A percentile compares a stretch with the other conserved stretches of the same genome.
These are phyloP conservation scores for Linaria vulgaris DNA, from an alignment of 257 asterid genomes.

Conservation along the genomic window DNA sequence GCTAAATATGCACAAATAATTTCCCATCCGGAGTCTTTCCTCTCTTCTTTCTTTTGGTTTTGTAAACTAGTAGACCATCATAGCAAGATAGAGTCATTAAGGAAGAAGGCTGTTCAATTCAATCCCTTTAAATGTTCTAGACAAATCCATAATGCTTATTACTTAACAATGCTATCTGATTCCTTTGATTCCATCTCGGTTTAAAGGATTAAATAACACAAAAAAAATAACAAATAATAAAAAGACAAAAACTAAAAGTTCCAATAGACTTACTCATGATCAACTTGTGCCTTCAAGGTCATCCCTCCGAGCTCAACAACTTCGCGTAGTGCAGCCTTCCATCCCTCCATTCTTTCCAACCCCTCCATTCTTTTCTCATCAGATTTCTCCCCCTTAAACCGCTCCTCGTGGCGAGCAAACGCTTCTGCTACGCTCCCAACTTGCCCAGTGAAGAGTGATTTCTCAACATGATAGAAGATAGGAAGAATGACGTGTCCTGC, in stretches of 20 bases:
- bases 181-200: no score
- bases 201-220: no score
- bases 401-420: constrained; percentile 13
- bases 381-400: not conserved
- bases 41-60: no score
- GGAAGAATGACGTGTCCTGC: constrained; percentile 20
- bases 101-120: no score
- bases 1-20: no score
- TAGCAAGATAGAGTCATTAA: no score
- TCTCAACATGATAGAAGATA: constrained; percentile 24
- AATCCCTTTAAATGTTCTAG: no score
- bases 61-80: no score
- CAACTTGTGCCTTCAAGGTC: constrained; percentile 14
- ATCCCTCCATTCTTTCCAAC: not conserved
- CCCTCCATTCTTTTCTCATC: constrained; percentile 15
- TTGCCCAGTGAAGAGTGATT: constrained; percentile 21
- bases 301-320: constrained; percentile 25
- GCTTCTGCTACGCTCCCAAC: constrained; percentile 16
- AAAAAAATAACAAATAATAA: not conserved
- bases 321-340: constrained; percentile 18
- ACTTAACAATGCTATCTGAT: no score
- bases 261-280: not conserved
- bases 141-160: no score
- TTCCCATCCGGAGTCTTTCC: no score
- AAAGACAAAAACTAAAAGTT: not conserved